Base-by-base conservation (phyloP, 805 yeast species). In the Sungouiozyma intestinalis region DNA sequence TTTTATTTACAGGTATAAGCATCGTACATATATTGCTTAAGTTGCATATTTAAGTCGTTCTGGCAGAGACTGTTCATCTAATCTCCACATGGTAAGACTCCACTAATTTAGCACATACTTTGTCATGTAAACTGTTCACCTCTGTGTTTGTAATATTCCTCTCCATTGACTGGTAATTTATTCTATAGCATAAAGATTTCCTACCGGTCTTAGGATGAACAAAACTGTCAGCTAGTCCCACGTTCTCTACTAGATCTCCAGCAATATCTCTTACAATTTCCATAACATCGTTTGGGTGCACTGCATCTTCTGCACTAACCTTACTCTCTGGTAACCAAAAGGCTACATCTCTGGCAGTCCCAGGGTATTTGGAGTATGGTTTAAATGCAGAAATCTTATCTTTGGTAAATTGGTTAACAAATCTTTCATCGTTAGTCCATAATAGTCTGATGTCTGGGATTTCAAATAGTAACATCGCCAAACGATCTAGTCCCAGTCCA, bases 131-230 rank as follows among this genome's bases (percentile, higher is more conserved):
- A 1, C 54, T 68, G 56, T 90, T 90, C 42, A 92, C 73, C 60
- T 92, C 97, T 2, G 75, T 81, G 57, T 83, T 86, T 19, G 94
- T 85, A 51, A 92, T 68, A 44, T 83, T 82, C 54, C 96, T 76
- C 53, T 90, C 97, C 97, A 92, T 88, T 1, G 95, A 83, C 65
- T 92, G 97, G 65, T 86, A 92, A 57, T 82, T 81, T 45, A 92
- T 74, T 51, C 98, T 71, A 71, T 85, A 92, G 65, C 97, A 87
- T 53, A 83, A 82, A 7, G 94, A 82, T 48, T 67, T 74, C 51
- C 71, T 74, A 2, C 80, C 79, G 0, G 87, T 80, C 56, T 85
- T 85, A 33, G 95, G 94, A 61, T 90, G 94, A 13, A 67, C 69
- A 55, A 90, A 92, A 55, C 82, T 82, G 58, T 92, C 98, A 27